These are phyloP conservation scores for Candolleomyces efflorescens DNA, from an alignment of 768 basidiomycete genomes.

Conservation along the genomic window DNA sequence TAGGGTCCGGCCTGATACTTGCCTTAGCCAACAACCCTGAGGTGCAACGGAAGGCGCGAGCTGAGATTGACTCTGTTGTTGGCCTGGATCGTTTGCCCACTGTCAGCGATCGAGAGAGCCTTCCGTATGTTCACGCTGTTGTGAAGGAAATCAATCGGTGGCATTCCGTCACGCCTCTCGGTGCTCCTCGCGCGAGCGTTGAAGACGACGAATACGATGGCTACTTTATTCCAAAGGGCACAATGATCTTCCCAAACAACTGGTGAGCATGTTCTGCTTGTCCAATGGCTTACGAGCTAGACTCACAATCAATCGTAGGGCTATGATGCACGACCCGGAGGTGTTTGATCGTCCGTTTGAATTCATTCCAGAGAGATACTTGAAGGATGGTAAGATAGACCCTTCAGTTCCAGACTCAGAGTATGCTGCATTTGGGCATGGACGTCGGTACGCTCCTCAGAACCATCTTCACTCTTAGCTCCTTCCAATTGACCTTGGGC, in stretches of 20 bases:
- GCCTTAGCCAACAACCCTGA: conserved; percentile 33
- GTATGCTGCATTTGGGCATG: conserved; percentile 12
- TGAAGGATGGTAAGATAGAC: conserved; percentile 11
- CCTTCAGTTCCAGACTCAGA: conserved; percentile 4
- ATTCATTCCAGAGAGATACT: conserved; percentile 10
- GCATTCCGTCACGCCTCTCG: conserved; percentile 4
- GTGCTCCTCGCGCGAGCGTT: conserved; percentile 7
- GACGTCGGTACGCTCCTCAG: conserved; percentile 8
- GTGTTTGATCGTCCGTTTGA: not conserved
- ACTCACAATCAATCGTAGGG: not conserved
- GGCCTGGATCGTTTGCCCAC: conserved; percentile 10
- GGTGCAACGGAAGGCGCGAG: conserved; percentile 11
- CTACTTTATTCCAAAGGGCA: conserved; percentile 14
- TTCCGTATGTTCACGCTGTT: conserved; percentile 15
- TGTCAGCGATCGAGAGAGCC: conserved; percentile 5
- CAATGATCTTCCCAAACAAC: conserved; percentile 8
- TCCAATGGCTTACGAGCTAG: not conserved
- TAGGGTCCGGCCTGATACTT: conserved; percentile 28
- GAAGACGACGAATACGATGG: conserved; percentile 14
- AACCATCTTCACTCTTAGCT: too few species aligned
- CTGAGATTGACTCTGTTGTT: conserved; percentile 14
- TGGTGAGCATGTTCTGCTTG: conserved; percentile 1
- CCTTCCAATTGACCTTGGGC: too few species aligned
- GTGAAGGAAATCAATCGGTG: conserved; percentile 12
- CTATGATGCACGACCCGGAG: conserved; percentile 10